Conservation (phyloP, 768 basidiomycete genomes). For the Phylloporus rhodoxanthus region DNA sequence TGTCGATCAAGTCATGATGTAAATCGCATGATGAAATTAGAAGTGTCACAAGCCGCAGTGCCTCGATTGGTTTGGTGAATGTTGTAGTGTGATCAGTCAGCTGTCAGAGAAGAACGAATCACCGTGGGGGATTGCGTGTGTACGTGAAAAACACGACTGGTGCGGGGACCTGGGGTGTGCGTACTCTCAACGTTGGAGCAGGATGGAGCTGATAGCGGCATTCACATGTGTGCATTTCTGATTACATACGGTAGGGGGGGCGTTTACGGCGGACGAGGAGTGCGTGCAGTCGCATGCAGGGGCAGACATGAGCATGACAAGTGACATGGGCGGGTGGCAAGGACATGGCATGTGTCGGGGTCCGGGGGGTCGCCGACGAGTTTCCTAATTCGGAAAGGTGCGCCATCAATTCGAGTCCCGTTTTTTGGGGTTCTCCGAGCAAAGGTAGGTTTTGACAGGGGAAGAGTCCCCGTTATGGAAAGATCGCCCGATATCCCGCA, state of each 20-base stretch:
- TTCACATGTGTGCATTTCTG: slow-evolving; percentile 32
- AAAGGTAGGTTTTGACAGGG: slow-evolving; percentile 19
- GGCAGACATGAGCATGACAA: slow-evolving; percentile 24
- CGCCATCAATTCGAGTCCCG: slow-evolving; percentile 25
- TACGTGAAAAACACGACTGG: slow-evolving; percentile 33
- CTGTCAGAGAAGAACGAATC: neutral
- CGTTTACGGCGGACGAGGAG: slow-evolving; percentile 28
- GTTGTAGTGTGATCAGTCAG: slow-evolving; percentile 4
- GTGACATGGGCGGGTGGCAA: slow-evolving; percentile 19
- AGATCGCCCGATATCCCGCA: slow-evolving; percentile 24
- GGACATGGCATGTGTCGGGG: slow-evolving; percentile 19
- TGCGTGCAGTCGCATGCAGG: slow-evolving; percentile 13
- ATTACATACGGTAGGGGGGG: slow-evolving; percentile 27
- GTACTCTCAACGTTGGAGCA: slow-evolving; percentile 30
- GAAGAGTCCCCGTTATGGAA: slow-evolving; percentile 15
- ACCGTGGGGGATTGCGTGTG: slow-evolving; percentile 30
- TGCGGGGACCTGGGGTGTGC: slow-evolving; percentile 33
- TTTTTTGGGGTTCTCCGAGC: slow-evolving; percentile 24
- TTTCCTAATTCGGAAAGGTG: slow-evolving; percentile 19
- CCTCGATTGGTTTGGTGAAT: slow-evolving; percentile 5
- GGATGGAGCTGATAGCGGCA: slow-evolving; percentile 26
- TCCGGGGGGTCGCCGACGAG: slow-evolving; percentile 25
- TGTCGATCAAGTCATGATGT: slow-evolving; percentile 24
- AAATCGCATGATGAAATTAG: slow-evolving; percentile 18
- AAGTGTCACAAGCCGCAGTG: slow-evolving; percentile 23